Percentiles rank a stretch among this genome's conserved stretches.
Evolutionary conservation across 768 basidiomycete genomes (phyloP).

Genomic region (Termitomyces eurrhizus): DNA sequence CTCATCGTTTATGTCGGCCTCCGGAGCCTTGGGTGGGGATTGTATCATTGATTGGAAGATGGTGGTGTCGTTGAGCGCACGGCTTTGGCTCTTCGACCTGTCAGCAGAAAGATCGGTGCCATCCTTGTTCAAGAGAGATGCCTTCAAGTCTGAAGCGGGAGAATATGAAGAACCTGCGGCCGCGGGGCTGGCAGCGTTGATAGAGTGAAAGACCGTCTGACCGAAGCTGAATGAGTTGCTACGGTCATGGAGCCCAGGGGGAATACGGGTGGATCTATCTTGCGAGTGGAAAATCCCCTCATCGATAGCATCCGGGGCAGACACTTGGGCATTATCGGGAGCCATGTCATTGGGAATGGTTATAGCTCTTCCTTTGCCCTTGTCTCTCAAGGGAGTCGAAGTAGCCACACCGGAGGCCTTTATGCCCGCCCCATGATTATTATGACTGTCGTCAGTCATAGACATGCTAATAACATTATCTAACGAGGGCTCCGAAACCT

Average conservation of each 20-base stretch:
- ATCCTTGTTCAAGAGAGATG: constrained; percentile 22
- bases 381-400: constrained; percentile 41
- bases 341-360: constrained; percentile 16
- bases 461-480: constrained; percentile 31
- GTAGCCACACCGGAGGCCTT: constrained; percentile 28
- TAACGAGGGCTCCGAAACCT: constrained; percentile 32
- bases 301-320: constrained; percentile 19
- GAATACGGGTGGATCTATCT: constrained; percentile 34
- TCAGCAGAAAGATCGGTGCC: constrained; percentile 20
- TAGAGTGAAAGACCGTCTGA: constrained; percentile 58
- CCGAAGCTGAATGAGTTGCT: constrained; percentile 70
- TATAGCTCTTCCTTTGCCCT: constrained; percentile 37
- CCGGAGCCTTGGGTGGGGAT: constrained; percentile 37
- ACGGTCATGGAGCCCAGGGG: constrained; percentile 42
- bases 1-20: constrained; percentile 64
- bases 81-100: constrained; percentile 38
- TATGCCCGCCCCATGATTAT: constrained; percentile 15
- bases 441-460: constrained; percentile 24
- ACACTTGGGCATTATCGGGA: constrained; percentile 16
- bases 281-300: constrained; percentile 43
- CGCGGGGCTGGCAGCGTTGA: constrained; percentile 22
- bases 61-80: constrained; percentile 63
- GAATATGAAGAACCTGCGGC: constrained; percentile 16
- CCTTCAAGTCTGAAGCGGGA: constrained; percentile 27
- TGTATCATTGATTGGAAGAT: constrained; percentile 57